These are phyloP conservation scores for Pneumocystis canis DNA, from an alignment of 1,139 yeast species.

Conservation along the genomic window DNA sequence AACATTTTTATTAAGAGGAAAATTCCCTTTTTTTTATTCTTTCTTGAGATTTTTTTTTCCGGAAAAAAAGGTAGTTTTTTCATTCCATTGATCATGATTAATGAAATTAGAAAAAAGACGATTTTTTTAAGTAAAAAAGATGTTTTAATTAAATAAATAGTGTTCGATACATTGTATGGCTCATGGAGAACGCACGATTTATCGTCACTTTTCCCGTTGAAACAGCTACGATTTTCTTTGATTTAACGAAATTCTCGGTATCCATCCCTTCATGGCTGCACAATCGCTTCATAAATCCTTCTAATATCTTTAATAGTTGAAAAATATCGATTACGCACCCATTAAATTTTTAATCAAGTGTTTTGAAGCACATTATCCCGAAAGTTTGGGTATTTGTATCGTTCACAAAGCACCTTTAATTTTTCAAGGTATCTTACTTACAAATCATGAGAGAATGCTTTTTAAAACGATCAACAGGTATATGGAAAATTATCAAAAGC, in stretches of 20 bases:
- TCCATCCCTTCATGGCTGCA: too few relatives aligned
- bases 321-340: conserved; percentile 71
- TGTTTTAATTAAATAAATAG: too few relatives aligned
- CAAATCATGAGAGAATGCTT: too few relatives aligned
- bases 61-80: too few relatives aligned
- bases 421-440: conserved; percentile 41
- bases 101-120: too few relatives aligned
- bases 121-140: conserved; percentile 54
- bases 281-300: too few relatives aligned
- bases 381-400: conserved; percentile 56
- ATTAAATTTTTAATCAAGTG: conserved; percentile 63
- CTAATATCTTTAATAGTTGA: conserved; percentile 11
- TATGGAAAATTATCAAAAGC: conserved; percentile 69
- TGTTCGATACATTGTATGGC: conserved; percentile 46
- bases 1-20: too few relatives aligned
- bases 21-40: too few relatives aligned
- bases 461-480: conserved; percentile 30
- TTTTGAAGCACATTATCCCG: conserved; percentile 83
- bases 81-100: too few relatives aligned
- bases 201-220: conserved; percentile 49
- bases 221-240: conserved; percentile 49
- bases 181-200: conserved; percentile 58
- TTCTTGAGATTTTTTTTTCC: too few relatives aligned
- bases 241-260: conserved; percentile 50
- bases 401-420: conserved; percentile 88